A percentile compares a stretch with the other conserved stretches of the same genome.
These are phyloP conservation scores for Multifurca ochricompacta DNA, from an alignment of 768 basidiomycete genomes.

Conservation along the genomic window DNA sequence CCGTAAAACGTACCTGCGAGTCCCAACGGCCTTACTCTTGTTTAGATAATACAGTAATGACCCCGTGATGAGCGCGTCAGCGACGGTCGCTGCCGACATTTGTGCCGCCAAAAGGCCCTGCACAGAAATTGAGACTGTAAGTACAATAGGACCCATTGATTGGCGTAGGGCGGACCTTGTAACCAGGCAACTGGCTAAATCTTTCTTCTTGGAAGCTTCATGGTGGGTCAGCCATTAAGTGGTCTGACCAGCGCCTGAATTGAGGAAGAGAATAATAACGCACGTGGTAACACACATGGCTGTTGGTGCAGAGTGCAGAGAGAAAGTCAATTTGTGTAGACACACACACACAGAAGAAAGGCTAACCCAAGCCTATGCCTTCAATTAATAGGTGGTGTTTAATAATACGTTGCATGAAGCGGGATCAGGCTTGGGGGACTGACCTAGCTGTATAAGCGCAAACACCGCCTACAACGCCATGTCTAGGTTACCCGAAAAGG, in stretches of 20 bases:
- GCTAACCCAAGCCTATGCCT: neutral
- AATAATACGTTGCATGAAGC: neutral
- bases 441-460: slow-evolving; percentile 2
- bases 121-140: neutral
- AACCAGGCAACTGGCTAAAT: neutral
- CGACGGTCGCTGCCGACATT: neutral
- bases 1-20: neutral
- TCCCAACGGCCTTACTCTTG: neutral
- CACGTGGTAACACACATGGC: neutral
- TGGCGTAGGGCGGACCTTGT: neutral
- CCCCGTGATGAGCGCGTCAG: slow-evolving; percentile 6
- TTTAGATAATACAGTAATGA: slow-evolving; percentile 13
- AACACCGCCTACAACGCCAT: neutral
- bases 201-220: neutral
- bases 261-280: neutral
- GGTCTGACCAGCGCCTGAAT: neutral
- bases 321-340: neutral
- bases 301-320: no score
- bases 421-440: neutral
- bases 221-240: neutral
- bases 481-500: neutral
- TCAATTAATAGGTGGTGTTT: neutral
- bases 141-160: neutral
- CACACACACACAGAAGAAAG: neutral
- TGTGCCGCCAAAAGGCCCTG: neutral